Evolutionary conservation across 108 stramenopile species (phyloP).

Genomic region (Fragilariopsis cylindrus): DNA sequence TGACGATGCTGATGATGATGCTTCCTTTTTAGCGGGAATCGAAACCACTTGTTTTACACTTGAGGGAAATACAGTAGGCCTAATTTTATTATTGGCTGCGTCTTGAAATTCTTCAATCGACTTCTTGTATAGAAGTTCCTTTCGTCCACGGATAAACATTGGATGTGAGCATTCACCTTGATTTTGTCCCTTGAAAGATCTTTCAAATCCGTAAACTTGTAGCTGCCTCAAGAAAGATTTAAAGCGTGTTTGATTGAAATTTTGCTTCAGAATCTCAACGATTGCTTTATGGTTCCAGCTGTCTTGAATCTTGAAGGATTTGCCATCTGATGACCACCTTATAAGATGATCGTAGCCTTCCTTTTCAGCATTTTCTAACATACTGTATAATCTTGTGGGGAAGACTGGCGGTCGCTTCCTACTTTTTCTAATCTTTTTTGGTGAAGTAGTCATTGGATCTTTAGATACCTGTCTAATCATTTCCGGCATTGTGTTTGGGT

Average conservation of each 20-base stretch:
- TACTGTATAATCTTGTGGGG: conserved; percentile 31
- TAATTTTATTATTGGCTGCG: no score
- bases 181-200: conserved; percentile 52
- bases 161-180: conserved; percentile 68
- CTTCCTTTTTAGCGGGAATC: no score
- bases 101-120: no score
- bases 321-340: conserved; percentile 50
- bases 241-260: conserved; percentile 79
- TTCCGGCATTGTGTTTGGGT: no score
- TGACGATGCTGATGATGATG: no score
- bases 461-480: no score
- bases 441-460: no score
- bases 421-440: no score
- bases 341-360: conserved; percentile 53
- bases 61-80: no score
- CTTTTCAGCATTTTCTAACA: conserved; percentile 30
- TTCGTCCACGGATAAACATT: conserved; percentile 53
- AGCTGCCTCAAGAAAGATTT: conserved; percentile 79
- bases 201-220: conserved; percentile 52
- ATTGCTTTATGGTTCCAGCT: conserved; percentile 37
- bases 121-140: conserved; percentile 2
- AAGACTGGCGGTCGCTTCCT: conserved; percentile 7
- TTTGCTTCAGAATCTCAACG: conserved; percentile 58
- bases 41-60: no score
- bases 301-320: conserved; percentile 11